Evolutionary conservation across 106 monocot species (phyloP).

Genomic region (Acorus calamus): DNA sequence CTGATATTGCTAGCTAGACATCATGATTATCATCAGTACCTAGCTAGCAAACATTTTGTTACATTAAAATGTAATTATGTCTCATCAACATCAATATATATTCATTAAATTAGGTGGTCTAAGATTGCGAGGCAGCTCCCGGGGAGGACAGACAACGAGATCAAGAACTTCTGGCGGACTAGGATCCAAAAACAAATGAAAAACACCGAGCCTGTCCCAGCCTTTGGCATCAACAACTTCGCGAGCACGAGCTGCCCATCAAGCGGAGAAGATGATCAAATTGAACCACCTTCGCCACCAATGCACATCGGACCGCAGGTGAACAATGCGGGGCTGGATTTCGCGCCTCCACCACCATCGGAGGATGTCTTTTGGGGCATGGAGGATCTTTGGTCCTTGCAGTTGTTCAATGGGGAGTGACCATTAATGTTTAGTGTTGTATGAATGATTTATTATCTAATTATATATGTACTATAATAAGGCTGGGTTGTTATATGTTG

Average conservation of each 20-base stretch:
- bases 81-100: neutral
- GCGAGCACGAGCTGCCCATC: conserved; percentile 23
- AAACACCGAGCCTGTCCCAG: conserved; percentile 13
- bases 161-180: conserved; percentile 77
- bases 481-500: no score
- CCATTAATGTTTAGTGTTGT: neutral
- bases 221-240: conserved; percentile 2
- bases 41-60: no score
- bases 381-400: conserved; percentile 38
- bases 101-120: conserved; percentile 30
- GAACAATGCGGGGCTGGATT: conserved; percentile 1
- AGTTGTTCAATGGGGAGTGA: conserved; percentile 24
- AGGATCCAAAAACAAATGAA: conserved; percentile 66
- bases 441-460: no score
- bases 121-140: conserved; percentile 61
- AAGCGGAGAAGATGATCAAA: conserved; percentile 4
- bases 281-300: neutral
- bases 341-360: neutral
- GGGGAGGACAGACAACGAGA: conserved; percentile 74
- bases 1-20: no score
- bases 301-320: neutral
- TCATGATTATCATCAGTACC: no score
- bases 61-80: no score
- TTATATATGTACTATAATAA: no score
- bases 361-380: conserved; percentile 37